Evolutionary conservation across 164 flowering plant species (phyloP), one percentile per base, ranked within the genome.

Genomic region (Vitis vinifera): DNA sequence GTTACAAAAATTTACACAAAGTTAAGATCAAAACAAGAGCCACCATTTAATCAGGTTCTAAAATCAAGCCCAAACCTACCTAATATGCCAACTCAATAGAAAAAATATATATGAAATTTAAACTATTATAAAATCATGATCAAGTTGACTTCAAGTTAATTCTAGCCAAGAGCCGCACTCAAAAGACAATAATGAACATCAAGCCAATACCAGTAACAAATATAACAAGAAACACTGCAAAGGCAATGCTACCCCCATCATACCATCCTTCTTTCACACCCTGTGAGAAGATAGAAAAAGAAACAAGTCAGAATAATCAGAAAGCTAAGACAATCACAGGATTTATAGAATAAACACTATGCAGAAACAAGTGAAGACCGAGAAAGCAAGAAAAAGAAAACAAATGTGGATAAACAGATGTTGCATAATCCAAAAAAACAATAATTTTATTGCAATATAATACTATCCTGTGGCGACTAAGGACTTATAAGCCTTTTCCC

Each of bases 201-300:
- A 23, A 23, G 27, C 27, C 29, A 37, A 31, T 75, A 89, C 93
- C 93, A 78, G 93, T 89, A 59, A 89, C 91, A 51, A 82, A 16
- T 63, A 89, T 87, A 15, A 89, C 93, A 77, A 89, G 91, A 62
- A 89, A 14, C 64, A 89, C 93, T 31, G 93, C 93, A 78, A 87
- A 83, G n/a, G 86, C 75, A 62, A 89, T 89, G 88, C 93, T 87
- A 51, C 83, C 89, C 51, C 93, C 93, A 75, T 89, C 93, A 80
- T 83, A 84, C 93, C 93, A 89, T 56, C 93, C 93, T 78, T 86
- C 85, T 64, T 81, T 23, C 11, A 82, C 5, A 67, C 93, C 93
- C 93, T 89, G 61, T 31, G 51, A 76, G n/a, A 23, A 37, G 9
- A 44, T 15, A 30, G 2, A 13, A 44, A 65, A 63, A 57, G 5